Conservation (phyloP, 2,329 filamentous ascomycete species). For the Ophiostoma australiae region DNA sequence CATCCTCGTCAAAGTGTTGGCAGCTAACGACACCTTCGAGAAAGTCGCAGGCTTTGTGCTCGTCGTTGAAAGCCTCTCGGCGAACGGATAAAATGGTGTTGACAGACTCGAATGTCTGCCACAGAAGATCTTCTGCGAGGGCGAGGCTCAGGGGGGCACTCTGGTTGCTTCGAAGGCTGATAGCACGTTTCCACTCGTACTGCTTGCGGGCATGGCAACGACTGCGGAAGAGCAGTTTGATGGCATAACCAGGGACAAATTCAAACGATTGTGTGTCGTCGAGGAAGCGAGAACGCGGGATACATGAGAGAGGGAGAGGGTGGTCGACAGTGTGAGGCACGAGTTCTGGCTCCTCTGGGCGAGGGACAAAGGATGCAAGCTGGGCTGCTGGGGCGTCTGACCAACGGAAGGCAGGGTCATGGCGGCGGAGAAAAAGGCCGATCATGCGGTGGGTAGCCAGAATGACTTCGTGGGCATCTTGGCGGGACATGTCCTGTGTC, state of each 20-base stretch:
- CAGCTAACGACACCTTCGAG: constrained; percentile 38
- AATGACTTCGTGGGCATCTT: constrained; percentile 44
- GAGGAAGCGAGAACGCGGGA: constrained; percentile 44
- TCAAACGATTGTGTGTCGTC: constrained; percentile 45
- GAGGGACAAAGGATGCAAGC: constrained; percentile 28
- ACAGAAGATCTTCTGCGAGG: constrained; percentile 45
- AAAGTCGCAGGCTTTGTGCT: constrained; percentile 37
- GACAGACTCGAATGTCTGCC: constrained; percentile 41
- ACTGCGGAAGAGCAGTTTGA: constrained; percentile 45
- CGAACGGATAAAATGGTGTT: constrained; percentile 40
- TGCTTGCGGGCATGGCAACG: constrained; percentile 36
- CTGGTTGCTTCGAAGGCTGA: constrained; percentile 46
- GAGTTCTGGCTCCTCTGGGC: constrained; percentile 33
- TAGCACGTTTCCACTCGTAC: constrained; percentile 37
- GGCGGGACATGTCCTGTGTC: constrained; percentile 41
- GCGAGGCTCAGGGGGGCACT: constrained; percentile 44
- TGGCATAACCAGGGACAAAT: constrained; percentile 46
- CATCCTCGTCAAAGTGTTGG: constrained; percentile 41
- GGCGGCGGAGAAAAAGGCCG: constrained; percentile 46
- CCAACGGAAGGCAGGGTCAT: constrained; percentile 49
- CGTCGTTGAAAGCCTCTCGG: constrained; percentile 40
- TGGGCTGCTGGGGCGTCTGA: constrained; percentile 37
- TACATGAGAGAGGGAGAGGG: constrained; percentile 44
- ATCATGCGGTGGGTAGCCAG: constrained; percentile 48
- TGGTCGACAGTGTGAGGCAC: constrained; percentile 39